Base-by-base conservation (phyloP, 1,139 yeast genomes). In the Kurtzmaniella quercitrusa region DNA sequence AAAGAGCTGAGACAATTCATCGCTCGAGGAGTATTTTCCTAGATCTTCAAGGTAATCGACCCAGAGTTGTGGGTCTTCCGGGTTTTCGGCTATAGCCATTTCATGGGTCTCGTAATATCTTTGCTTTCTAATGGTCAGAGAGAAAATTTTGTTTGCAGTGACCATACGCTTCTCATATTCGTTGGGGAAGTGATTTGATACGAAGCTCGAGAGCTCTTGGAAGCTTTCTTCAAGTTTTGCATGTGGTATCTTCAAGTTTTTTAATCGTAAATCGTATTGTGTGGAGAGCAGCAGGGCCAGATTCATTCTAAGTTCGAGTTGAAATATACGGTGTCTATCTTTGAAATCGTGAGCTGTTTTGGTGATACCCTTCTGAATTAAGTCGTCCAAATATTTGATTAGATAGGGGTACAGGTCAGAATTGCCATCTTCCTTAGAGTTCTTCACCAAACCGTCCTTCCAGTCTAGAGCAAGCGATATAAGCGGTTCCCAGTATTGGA, bases 221-320 rank as follows among this genome's bases (percentile, higher is more conserved):
- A 69, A 77, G 0, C 81, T 72, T 0, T 68, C 66, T 1, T 68
- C 70, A 4, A 80, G 46, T 5, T 58, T 51, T 2, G 51, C 48
- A 52, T 77, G 83, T 0, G 83, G 82, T 34, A 59, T 53, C 9
- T 59, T 48, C 3, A 80, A 57, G 24, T 80, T 55, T 34, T 64
- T 57, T 27, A 63, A 47, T 46, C 70, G 68, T 16, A 70, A 45
- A 4, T 56, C 55, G 40, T 57, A 51, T 16, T 61, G 46, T 21
- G 46, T 46, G 14, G 59, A 57, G 36, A 64, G 50, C 23, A 53
- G 54, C 2, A 47, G 52, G 12, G 44, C 48, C 33, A 44, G 44
- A 8, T 52, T 39, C 11, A 50, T 34, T 18, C 48, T 44, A 5
- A 66, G 39, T 3, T 61, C 50, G 7, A 55, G 48, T 12, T 57